These are phyloP conservation scores for Setaria viridis DNA, from an alignment of 202 grass and related monocot genomes.

Conservation along the genomic window DNA sequence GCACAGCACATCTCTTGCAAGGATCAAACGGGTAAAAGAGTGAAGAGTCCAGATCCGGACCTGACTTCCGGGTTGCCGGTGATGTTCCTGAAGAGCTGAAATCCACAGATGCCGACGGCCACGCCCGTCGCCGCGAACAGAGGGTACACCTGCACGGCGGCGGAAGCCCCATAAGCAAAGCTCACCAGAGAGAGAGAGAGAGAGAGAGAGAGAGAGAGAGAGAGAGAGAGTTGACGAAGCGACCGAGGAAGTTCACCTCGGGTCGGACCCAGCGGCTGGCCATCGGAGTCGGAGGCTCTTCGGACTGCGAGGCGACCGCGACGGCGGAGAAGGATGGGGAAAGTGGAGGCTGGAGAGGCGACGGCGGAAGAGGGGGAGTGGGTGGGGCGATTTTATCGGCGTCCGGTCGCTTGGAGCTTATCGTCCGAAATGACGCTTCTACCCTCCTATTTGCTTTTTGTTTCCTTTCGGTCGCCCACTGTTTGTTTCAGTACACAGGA, in stretches of 20 bases:
- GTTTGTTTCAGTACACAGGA: background rate
- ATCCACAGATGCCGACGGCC: constrained; percentile 67
- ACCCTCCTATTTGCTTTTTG: background rate
- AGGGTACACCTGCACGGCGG: constrained; percentile 66
- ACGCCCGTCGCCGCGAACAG: constrained; percentile 80
- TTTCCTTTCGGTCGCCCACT: background rate
- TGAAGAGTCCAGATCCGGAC: constrained; percentile 39
- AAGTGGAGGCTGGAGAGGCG: constrained; percentile 17
- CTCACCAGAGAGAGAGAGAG: background rate
- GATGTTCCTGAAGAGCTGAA: constrained; percentile 76
- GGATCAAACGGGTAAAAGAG: background rate
- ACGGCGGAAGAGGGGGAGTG: constrained; percentile 10
- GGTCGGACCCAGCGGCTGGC: constrained; percentile 74
- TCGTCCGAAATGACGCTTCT: constrained; percentile 30
- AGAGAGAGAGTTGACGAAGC: background rate
- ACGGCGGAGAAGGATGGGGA: background rate
- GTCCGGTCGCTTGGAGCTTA: background rate
- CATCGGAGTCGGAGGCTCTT: constrained; percentile 45
- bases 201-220: background rate
- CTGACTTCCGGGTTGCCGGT: constrained; percentile 87
- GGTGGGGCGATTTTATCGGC: constrained; percentile 32
- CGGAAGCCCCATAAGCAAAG: background rate
- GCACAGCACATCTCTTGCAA: background rate
- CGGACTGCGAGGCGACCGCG: constrained; percentile 32
- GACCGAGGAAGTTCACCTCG: constrained; percentile 38